phyloP scores from a whole-genome alignment of 2,329 filamentous ascomycete species.

The Capronia epimyces region DNA sequence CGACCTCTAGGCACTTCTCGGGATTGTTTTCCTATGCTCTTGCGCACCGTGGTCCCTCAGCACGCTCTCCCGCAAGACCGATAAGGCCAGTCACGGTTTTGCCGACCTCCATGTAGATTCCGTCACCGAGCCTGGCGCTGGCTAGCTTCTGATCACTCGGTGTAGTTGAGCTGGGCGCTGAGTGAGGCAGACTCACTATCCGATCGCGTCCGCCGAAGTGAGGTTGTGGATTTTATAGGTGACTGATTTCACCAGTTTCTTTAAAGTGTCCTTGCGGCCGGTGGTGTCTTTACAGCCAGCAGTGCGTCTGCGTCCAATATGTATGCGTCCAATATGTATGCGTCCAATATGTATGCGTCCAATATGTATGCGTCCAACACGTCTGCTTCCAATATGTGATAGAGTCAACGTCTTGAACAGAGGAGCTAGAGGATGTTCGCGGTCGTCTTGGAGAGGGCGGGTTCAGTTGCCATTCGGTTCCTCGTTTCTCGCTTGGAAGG shows the following conservation, averaged over 20 bases:
- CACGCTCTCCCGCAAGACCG: no score
- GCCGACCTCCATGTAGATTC: no score
- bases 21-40: no score
- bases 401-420: constrained; percentile 27
- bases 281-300: no score
- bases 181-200: constrained; percentile 20
- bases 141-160: constrained; percentile 28
- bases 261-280: constrained; percentile 32
- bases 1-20: no score
- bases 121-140: no score
- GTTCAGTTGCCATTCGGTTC: constrained; percentile 12
- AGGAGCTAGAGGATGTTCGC: constrained; percentile 8
- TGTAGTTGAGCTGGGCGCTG: constrained; percentile 21
- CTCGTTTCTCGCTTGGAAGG: constrained; percentile 14
- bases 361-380: no score
- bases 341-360: no score
- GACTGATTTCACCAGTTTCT: constrained; percentile 28
- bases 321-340: no score
- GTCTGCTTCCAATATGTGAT: constrained; percentile 31
- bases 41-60: no score
- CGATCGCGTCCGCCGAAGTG: constrained; percentile 27
- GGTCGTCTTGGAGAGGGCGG: constrained; percentile 12
- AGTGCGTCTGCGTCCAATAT: constrained; percentile 30
- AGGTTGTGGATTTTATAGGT: constrained; percentile 27
- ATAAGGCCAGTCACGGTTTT: no score